Conservation (phyloP, 306 rosid species). For the Medicago ruthenica region DNA sequence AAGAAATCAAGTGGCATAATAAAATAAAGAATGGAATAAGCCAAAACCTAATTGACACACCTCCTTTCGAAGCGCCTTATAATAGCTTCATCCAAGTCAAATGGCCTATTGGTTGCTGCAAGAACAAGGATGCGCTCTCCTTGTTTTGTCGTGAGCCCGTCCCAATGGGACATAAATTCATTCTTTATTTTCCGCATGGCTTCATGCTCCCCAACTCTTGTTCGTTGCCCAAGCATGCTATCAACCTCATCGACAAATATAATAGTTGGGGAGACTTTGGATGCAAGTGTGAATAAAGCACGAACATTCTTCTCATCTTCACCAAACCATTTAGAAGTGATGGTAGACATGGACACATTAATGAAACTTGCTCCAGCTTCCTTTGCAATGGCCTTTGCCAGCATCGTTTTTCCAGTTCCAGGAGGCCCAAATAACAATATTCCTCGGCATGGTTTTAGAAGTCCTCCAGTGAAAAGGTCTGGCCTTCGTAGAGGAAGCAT, state of each 20-base stretch:
- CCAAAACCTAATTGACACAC: conserved; percentile 38
- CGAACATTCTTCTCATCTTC: conserved; percentile 98
- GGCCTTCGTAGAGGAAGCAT: conserved; percentile 97
- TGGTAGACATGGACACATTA: conserved; percentile 97
- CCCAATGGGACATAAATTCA: conserved; percentile 97
- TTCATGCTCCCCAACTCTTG: conserved; percentile 97
- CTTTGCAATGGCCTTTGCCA: conserved; percentile 95
- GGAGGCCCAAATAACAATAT: conserved; percentile 93
- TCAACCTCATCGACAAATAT: conserved; percentile 98
- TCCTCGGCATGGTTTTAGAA: conserved; percentile 94
- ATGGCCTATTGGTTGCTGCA: conserved; percentile 96
- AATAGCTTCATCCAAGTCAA: conserved; percentile 97
- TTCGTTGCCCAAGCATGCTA: conserved; percentile 97
- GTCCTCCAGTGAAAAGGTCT: conserved; percentile 94
- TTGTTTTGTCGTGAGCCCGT: conserved; percentile 81
- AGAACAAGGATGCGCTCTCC: conserved; percentile 92
- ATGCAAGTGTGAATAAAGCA: conserved; percentile 89
- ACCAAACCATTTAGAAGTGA: conserved; percentile 98
- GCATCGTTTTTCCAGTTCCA: conserved; percentile 98
- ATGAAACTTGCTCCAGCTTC: conserved; percentile 99
- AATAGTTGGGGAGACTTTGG: conserved; percentile 94
- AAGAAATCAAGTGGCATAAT: conserved; percentile 10
- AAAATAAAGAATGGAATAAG: neutral
- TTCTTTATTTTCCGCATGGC: conserved; percentile 98
- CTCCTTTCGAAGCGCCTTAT: conserved; percentile 92